phyloP scores from a whole-genome alignment of 1,284 basidiomycete genomes.

The Filobasidium uniguttulatum region DNA sequence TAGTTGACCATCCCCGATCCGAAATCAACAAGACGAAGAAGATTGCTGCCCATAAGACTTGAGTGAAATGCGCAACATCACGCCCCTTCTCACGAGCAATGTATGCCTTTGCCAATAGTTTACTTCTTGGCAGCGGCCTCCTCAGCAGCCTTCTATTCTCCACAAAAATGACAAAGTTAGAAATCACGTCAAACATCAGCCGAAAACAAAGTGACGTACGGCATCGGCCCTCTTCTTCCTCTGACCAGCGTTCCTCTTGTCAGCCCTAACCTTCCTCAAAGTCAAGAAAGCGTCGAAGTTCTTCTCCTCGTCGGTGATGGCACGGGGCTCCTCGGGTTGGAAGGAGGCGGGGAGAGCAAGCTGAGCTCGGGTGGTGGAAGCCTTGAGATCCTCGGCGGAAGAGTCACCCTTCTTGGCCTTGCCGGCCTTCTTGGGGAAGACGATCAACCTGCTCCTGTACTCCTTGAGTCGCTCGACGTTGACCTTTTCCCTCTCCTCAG shows the following conservation, averaged over 20 bases:
- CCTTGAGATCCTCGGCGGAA: slow-evolving; percentile 70
- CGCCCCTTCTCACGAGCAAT: no score
- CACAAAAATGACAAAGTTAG: neutral
- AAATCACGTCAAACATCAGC: neutral
- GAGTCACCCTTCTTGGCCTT: slow-evolving; percentile 95
- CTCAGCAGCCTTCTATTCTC: slow-evolving; percentile 32
- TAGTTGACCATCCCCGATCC: no score
- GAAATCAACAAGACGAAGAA: no score
- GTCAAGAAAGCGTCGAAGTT: slow-evolving; percentile 76
- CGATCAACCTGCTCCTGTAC: slow-evolving; percentile 63
- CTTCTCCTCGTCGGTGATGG: slow-evolving; percentile 86
- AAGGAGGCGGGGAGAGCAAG: slow-evolving; percentile 57
- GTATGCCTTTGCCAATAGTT: slow-evolving; percentile 9
- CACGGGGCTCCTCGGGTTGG: slow-evolving; percentile 71
- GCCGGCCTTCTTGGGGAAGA: slow-evolving; percentile 91
- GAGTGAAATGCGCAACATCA: no score
- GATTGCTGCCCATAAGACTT: no score
- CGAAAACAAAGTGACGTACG: slow-evolving; percentile 13
- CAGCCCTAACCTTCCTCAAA: slow-evolving; percentile 74
- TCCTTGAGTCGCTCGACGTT: slow-evolving; percentile 92
- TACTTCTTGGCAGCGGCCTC: slow-evolving; percentile 33
- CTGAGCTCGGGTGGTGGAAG: slow-evolving; percentile 58
- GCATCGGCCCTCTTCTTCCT: slow-evolving; percentile 52
- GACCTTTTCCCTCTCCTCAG: slow-evolving; percentile 90
- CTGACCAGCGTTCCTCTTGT: slow-evolving; percentile 70